Conservation (phyloP, 306 rosid species). For the Albizia julibrissin region DNA sequence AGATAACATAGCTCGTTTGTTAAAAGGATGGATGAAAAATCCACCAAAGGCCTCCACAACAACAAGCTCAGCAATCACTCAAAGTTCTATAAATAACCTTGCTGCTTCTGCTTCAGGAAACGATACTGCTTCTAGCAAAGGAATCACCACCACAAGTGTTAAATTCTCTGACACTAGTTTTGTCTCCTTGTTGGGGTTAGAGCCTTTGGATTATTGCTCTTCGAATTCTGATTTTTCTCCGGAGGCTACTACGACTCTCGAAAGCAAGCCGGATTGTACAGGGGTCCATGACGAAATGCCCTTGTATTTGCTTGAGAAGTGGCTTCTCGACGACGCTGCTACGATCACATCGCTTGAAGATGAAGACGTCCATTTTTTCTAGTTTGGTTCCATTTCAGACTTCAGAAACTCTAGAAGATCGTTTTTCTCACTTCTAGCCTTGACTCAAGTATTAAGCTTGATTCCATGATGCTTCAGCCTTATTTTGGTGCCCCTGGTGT, state of each 20-base stretch:
- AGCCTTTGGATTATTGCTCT: conserved; percentile 55
- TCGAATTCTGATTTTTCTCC: conserved; percentile 69
- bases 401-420: not conserved
- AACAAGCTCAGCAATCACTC: conserved; percentile 35
- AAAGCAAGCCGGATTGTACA: conserved; percentile 45
- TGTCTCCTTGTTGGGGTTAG: conserved; percentile 59
- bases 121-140: conserved; percentile 64
- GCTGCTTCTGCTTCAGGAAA: conserved; percentile 10
- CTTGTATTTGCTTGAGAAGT: conserved; percentile 71
- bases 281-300: conserved; percentile 42
- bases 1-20: conserved; percentile 74
- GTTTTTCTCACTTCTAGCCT: conserved; percentile 19
- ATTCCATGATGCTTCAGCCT: conserved; percentile 24
- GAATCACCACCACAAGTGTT: conserved; percentile 33
- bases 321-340: conserved; percentile 77
- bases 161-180: conserved; percentile 46
- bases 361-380: conserved; percentile 39
- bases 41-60: conserved; percentile 48
- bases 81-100: conserved; percentile 37
- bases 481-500: conserved; percentile 32
- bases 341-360: conserved; percentile 33
- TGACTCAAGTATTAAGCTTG: conserved; percentile 10
- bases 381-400: conserved; percentile 23
- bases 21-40: conserved; percentile 73
- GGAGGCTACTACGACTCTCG: conserved; percentile 38